Evolutionary conservation across 1,284 basidiomycete genomes (phyloP), one percentile per base, ranked within the genome.

Genomic region (Austroboletus niveus): DNA sequence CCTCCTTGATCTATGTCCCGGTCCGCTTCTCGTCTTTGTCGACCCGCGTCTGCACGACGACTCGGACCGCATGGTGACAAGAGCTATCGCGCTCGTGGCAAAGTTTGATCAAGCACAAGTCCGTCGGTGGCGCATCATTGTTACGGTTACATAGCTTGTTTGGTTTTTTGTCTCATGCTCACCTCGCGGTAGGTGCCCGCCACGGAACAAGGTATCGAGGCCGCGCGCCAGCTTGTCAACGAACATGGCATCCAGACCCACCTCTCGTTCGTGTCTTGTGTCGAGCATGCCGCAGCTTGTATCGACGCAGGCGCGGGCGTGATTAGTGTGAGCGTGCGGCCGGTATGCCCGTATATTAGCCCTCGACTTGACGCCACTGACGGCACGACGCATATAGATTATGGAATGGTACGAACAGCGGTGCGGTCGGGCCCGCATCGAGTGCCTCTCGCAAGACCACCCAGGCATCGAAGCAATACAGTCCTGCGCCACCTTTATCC

Each of bases 211-310:
- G 84, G 82, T 14, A 70, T 84, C 14, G 50, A 53, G n/a, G 82
- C 84, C 7, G 74, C 79, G 1, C 65, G 61, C 34, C 55, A 62
- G 38, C 72, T 84, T 15, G 63, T 70, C 39, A 52, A 62, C 7
- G 60, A 61, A 42, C 57, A 75, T 47, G 60, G 60, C n/a, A 75
- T 83, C 36, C 65, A 73, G 36, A 77, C 76, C 5, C 80, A 82
- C 60, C 62, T 86, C 38, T 72, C 70, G 34, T 59, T 77, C 45
- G 80, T 84, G 20, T 72, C 77, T 4, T 72, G 75, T 44, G 65
- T 81, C 22, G 57, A 69, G n/a, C 84, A 85, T 53, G 81, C 78
- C 8, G 70, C 72, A 24, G 71, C 74, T 6, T 86, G 84, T 53
- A 73, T 75, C 24, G 78, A 78, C 57, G 75, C 80, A 2, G 73